phyloP scores from a whole-genome alignment of 352 stramenopile species.

The Phytophthora sp. region DNA sequence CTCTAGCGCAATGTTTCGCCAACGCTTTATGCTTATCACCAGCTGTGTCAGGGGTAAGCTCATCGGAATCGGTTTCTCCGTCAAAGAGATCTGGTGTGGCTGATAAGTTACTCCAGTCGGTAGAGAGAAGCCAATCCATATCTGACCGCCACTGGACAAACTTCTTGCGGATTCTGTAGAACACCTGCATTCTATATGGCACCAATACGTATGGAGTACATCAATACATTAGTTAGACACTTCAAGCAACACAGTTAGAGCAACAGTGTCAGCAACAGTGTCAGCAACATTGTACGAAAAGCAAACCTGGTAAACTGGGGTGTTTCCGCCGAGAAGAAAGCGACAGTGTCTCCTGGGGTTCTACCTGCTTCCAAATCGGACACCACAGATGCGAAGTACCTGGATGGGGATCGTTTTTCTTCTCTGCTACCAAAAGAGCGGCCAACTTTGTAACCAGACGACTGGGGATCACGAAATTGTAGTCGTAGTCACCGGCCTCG shows the following conservation, averaged over 20 bases:
- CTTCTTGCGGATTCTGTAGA: slow-evolving; percentile 7
- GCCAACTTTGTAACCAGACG: slow-evolving; percentile 4
- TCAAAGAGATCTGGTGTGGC: slow-evolving; percentile 2
- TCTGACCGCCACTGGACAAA: not conserved
- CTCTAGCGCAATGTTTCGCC: not conserved
- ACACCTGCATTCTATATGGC: not conserved
- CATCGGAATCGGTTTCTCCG: not conserved
- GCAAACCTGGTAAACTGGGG: slow-evolving; percentile 10
- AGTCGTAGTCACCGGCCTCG: slow-evolving; percentile 2
- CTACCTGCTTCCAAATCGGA: too few relatives aligned
- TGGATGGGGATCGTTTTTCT: not conserved
- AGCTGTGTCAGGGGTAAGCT: not conserved
- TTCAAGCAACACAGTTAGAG: slow-evolving; percentile 12
- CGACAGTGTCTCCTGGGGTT: not conserved
- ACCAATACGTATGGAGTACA: not conserved
- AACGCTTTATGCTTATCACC: not conserved
- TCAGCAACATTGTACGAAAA: not conserved
- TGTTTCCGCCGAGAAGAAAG: not conserved
- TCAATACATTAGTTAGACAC: too few relatives aligned
- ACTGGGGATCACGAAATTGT: slow-evolving; percentile 13
- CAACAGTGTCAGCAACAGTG: not conserved
- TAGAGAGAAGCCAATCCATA: not conserved
- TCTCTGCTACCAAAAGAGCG: slow-evolving; percentile 4
- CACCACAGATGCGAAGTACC: not conserved
- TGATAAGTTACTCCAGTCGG: not conserved